Percentiles rank a stretch among this genome's conserved stretches.
Evolutionary conservation across 1,284 basidiomycete species (phyloP).

Genomic region (Clitocybe nebularis): DNA sequence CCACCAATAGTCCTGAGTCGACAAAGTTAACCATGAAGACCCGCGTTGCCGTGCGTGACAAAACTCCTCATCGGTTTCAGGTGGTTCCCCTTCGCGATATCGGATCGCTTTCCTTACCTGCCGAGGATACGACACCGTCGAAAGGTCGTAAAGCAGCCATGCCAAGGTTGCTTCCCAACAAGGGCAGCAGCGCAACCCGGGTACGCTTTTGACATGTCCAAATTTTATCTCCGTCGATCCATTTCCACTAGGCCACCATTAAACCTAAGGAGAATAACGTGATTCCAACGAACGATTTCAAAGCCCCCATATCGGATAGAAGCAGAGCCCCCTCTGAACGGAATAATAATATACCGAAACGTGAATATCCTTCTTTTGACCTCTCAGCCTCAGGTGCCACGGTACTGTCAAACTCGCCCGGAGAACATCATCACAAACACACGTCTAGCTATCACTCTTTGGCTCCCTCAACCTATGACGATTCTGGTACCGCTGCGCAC

Average conservation of each 20-base stretch:
- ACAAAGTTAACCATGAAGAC: slow-evolving; percentile 35
- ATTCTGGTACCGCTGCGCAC: neutral
- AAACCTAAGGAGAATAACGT: no score
- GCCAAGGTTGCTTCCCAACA: neutral
- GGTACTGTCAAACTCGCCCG: neutral
- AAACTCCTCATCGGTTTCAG: slow-evolving; percentile 38
- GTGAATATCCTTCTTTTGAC: slow-evolving; percentile 2
- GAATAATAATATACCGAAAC: slow-evolving; percentile 10
- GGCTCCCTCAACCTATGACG: no score
- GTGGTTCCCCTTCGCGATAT: slow-evolving; percentile 35
- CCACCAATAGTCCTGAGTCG: slow-evolving; percentile 7
- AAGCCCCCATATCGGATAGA: no score
- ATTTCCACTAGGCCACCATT: no score
- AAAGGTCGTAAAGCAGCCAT: neutral
- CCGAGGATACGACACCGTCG: neutral
- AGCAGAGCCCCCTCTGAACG: slow-evolving; percentile 11
- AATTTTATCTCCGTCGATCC: no score
- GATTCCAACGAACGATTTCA: no score
- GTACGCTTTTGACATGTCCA: no score
- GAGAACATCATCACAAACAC: neutral
- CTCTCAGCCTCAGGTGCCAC: neutral
- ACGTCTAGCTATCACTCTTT: no score
- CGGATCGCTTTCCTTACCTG: neutral
- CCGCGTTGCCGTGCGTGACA: slow-evolving; percentile 38
- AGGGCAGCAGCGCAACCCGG: neutral